Evolutionary conservation across 2,329 filamentous ascomycete species (phyloP), one percentile per base, ranked within the genome.

Genomic region (Claviceps spartinae): DNA sequence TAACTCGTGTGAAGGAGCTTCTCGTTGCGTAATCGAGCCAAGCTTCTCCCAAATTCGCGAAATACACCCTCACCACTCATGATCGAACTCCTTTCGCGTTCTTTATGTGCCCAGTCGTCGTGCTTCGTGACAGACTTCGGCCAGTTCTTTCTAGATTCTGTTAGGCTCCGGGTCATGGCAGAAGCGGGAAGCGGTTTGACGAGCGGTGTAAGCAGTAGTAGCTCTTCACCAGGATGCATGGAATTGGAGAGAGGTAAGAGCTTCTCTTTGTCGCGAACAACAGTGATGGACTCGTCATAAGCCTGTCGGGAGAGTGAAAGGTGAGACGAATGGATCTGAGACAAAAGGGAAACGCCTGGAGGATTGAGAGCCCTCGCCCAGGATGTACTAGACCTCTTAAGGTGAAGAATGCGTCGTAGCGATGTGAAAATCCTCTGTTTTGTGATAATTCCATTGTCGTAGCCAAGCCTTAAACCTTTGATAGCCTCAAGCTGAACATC

Each of bases 61-160:
- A 97, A 97, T 0, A 97, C 89, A 34, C 86, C 83, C 68, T 97
- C 91, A 30, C 91, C 91, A 58, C 86, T 95, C 83, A 95, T 88
- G 20, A 95, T 77, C 56, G 81, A 67, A 51, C 77, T 69, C 59
- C 79, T 65, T 69, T 82, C 71, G 22, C 63, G 65, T 26, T 81
- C 69, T 72, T 82, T 61, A 70, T 76, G 82, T 54, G 65, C 56
- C 74, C 75, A 80, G 54, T 66, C 73, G 52, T 84, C 81, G 50
- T 81, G 77, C 11, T 71, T 63, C 1, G 64, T 71, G 16, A 63
- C 60, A 3, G 64, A 55, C 38, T 60, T 50, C 1, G 64, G 62
- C 41, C 69, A 66, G 40, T 59, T 64, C 34, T 68, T 69, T 57
- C 74, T 73, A 43, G 71, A 67, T 58, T 85, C 80, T 3, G 82